Evolutionary conservation across 1,284 basidiomycete genomes (phyloP), one percentile per base, ranked within the genome.

Genomic region (Austropuccinia psidii): DNA sequence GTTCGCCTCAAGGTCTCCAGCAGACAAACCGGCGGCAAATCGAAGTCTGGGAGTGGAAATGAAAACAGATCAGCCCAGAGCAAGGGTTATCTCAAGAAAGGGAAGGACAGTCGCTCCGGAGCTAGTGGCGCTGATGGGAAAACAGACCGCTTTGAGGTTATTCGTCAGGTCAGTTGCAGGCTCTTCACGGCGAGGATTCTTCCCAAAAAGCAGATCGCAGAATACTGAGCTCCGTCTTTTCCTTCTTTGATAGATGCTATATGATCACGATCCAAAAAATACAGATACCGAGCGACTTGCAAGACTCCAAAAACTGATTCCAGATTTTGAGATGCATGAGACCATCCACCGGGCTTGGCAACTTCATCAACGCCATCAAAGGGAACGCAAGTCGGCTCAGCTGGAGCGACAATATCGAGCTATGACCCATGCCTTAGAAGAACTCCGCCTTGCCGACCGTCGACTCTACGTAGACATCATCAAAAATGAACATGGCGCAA

Each of bases 1-100:
- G 35, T 61, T 24, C 24, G 69, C 17, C 35, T 15, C 8, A 73
- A 73, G 50, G 60, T 39, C 7, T 52, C 69, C 15, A 60, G 58
- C 4, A 57, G 60, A 29, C 69, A 73, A 52, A 73, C 69, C 0
- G 60, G 60, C 7, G 37, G 35, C 4, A 69, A 69, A 58, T 58
- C 62, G 4, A 65, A 64, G 31, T 19, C 69, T 15, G 45, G 49
- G 7, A 73, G 64, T n/a, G 43, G 47, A 39, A 64, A 17, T 49
- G 72, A 73, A 27, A 66, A 66, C 33, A 47, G 72, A 27, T 24
- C 61, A 21, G 72, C 72, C 19, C 72, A 73, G 41, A 47, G 52
- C 1, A 73, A 73, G n/a, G 72, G 72, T 5, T 73, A 73, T 50
- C 72, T 73, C 24, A 73, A 73, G 41, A 73, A 73, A 58, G 9